Conservation (phyloP, 192 early-diverging fungal genomes). For the Allomyces macrogynus region DNA sequence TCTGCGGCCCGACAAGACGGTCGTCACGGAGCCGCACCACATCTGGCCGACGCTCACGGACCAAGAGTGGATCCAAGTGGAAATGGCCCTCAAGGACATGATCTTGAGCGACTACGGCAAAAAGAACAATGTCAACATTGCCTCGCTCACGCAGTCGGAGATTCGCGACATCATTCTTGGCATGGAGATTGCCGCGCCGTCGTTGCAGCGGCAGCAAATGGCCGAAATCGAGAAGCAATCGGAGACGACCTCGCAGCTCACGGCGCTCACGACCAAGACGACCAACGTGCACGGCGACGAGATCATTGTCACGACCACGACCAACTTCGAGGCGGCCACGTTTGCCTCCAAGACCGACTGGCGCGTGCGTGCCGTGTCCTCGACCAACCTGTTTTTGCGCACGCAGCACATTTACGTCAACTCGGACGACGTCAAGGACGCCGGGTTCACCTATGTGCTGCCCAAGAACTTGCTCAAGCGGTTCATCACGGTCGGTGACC, state of each 20-base stretch:
- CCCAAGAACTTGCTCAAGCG: conserved; percentile 95
- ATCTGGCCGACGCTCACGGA: conserved; percentile 94
- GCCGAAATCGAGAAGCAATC: conserved; percentile 96
- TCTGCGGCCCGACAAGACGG: conserved; percentile 78
- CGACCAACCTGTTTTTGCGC: conserved; percentile 82
- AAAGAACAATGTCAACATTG: conserved; percentile 98
- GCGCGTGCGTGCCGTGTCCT: conserved; percentile 92
- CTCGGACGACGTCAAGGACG: conserved; percentile 86
- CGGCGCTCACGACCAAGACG: conserved; percentile 89
- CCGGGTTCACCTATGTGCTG: conserved; percentile 83
- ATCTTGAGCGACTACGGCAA: conserved; percentile 97
- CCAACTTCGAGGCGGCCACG: conserved; percentile 87
- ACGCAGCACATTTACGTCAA: conserved; percentile 94
- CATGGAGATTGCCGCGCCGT: conserved; percentile 97
- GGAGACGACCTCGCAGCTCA: conserved; percentile 76
- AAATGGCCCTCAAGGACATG: conserved; percentile 84
- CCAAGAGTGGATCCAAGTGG: conserved; percentile 94
- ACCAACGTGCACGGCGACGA: conserved; percentile 93
- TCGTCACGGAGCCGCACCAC: conserved; percentile 85
- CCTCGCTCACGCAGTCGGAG: conserved; percentile 86
- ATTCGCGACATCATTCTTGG: conserved; percentile 97
- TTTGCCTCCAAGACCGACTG: conserved; percentile 99
- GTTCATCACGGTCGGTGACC: conserved; percentile 86
- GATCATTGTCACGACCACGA: conserved; percentile 93
- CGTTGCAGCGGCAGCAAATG: conserved; percentile 85